phyloP scores from a whole-genome alignment of 2,329 filamentous ascomycete genomes.

The Mycosphaerella arachidis region DNA sequence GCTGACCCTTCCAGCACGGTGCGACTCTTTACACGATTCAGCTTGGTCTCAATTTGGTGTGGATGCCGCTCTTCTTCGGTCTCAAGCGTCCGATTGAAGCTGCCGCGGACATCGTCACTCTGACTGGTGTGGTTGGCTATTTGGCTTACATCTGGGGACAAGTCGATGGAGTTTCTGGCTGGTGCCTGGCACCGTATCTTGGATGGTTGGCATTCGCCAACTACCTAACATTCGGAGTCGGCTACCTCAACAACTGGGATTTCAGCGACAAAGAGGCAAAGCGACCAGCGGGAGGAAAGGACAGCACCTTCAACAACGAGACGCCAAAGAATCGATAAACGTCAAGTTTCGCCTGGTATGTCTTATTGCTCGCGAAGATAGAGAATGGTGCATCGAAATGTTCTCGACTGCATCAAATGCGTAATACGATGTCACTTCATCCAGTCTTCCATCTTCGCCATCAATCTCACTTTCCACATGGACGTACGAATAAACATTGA shows the following conservation, averaged over 20 bases:
- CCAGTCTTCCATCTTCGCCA: too few relatives aligned
- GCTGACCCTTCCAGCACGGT: slow-evolving; percentile 44
- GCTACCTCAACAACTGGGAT: slow-evolving; percentile 41
- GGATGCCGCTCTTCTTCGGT: slow-evolving; percentile 93
- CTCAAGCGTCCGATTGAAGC: slow-evolving; percentile 68
- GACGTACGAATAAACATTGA: too few relatives aligned
- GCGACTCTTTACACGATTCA: slow-evolving; percentile 82
- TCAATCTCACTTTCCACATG: neutral
- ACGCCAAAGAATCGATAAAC: slow-evolving; percentile 2
- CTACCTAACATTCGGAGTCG: slow-evolving; percentile 57
- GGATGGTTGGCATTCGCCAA: slow-evolving; percentile 84
- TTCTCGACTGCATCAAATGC: neutral
- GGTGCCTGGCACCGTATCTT: slow-evolving; percentile 74
- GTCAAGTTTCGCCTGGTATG: neutral
- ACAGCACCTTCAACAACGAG: slow-evolving; percentile 5
- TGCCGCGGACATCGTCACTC: slow-evolving; percentile 66
- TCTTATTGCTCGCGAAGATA: neutral
- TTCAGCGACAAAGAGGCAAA: slow-evolving; percentile 23
- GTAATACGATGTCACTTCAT: neutral
- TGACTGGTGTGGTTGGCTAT: slow-evolving; percentile 69
- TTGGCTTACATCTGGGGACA: slow-evolving; percentile 71
- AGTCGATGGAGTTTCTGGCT: slow-evolving; percentile 68
- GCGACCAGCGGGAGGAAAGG: slow-evolving; percentile 1
- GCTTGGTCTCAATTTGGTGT: slow-evolving; percentile 76
- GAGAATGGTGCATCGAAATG: neutral